Conservation (phyloP, 116 monocot species). For the Iris pallida region DNA sequence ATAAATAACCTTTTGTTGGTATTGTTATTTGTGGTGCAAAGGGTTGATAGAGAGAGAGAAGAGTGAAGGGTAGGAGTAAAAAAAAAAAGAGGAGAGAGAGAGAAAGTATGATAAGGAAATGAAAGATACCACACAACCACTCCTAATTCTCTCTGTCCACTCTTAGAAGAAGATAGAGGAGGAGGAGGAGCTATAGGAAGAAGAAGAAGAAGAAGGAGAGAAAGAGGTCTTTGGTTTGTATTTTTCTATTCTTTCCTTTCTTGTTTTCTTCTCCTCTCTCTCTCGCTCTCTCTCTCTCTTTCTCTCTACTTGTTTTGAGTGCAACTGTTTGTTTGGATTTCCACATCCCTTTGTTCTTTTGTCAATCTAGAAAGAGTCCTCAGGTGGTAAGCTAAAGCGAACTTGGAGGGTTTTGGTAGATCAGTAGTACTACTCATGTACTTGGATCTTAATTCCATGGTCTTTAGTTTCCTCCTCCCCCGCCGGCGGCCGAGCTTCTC, state of each 20-base stretch:
- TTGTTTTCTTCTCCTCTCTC: constrained; percentile 7
- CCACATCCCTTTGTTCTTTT: constrained; percentile 51
- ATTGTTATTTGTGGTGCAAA: constrained; percentile 6
- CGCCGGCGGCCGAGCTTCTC: too few species aligned
- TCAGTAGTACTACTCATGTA: constrained; percentile 15
- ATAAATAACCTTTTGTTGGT: not conserved
- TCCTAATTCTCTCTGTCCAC: too few species aligned
- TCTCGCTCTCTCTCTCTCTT: constrained; percentile 15
- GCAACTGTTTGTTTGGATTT: constrained; percentile 54
- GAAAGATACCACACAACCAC: not conserved
- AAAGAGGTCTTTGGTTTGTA: constrained; percentile 22
- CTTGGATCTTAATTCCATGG: constrained; percentile 15
- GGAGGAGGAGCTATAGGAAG: constrained; percentile 12
- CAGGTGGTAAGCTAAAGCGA: constrained; percentile 5
- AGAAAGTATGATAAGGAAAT: not conserved
- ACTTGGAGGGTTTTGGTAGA: constrained; percentile 34
- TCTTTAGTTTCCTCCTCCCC: constrained; percentile 4
- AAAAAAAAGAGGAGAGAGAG: not conserved
- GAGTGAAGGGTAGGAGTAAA: not conserved
- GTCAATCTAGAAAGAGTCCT: constrained; percentile 42
- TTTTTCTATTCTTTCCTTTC: constrained; percentile 4
- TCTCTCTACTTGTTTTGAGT: constrained; percentile 24
- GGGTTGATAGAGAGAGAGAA: not conserved
- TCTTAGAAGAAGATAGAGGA: not conserved
- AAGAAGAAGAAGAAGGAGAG: constrained; percentile 5